Evolutionary conservation across 1,284 basidiomycete genomes (phyloP), one percentile per base, ranked within the genome.

Genomic region (Mycosarcoma mackinlayi): DNA sequence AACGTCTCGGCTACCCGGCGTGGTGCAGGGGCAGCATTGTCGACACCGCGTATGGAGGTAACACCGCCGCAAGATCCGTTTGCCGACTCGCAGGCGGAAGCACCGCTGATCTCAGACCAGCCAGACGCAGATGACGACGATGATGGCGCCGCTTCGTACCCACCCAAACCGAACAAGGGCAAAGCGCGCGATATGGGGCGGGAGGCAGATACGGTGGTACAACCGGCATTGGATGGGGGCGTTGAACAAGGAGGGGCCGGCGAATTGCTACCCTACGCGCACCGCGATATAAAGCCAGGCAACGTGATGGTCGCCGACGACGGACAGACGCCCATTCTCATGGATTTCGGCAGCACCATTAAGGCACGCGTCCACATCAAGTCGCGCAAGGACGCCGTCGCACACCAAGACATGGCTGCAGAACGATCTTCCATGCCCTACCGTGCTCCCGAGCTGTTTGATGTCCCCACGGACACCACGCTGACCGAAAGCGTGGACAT

Each of bases 221-320:
- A 78, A 45, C 58, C 76, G 2, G 63, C 57, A 1, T 52, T 63
- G 41, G 84, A 86, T 63, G 84, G 84, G 3, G 88, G 88, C 54
- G 75, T 90, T 9, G 67, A 74, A 21, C 42, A 44, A 14, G 68
- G 60, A 4, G 57, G 44, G 13, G 66, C 55, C 3, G 76, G 76
- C 1, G 71, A 79, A 23, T 49, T 62, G 14, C 34, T 93, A 6
- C 93, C 96, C 0, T 99, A 96, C 82, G 94, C 95, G 0, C 96
- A 98, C 85, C 87, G 96, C 60, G 95, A 99, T 84, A 86, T 98
- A 78, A 98, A 99, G 84, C 96, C 95, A 35, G 94, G 77, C 45
- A 98, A 98, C 82, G 88, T 98, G 58, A 98, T 98, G 94, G 88
- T 98, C 57, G 87, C 92, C 6, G 94, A 97, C 77, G 92, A 96